Percentiles rank a stretch among this genome's conserved stretches.
Conservation (phyloP, 257 asterid genomes). For the Przewalskia tangutica region DNA sequence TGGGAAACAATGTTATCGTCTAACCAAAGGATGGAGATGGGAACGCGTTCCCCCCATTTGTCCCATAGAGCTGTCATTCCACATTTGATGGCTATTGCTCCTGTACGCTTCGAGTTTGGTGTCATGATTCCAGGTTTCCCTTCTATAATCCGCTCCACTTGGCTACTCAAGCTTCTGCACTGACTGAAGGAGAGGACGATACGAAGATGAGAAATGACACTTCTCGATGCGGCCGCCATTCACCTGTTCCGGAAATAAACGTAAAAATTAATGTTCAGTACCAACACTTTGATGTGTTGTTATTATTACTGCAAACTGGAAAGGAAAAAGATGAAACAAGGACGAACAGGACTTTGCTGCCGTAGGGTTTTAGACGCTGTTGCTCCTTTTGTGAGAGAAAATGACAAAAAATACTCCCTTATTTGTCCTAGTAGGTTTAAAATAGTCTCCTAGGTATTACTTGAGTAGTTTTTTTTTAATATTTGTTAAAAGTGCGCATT, state of each 20-base stretch:
- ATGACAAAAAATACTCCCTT: too few species aligned
- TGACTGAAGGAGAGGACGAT: slow-evolving; percentile 18
- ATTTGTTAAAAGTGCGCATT: too few species aligned
- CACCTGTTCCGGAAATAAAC: too few species aligned
- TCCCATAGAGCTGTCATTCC: slow-evolving; percentile 99
- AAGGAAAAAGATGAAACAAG: background rate
- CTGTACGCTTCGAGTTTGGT: slow-evolving; percentile 53
- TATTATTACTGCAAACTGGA: background rate
- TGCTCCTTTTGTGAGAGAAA: too few species aligned
- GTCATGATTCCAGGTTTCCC: slow-evolving; percentile 48
- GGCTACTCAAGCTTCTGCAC: slow-evolving; percentile 24
- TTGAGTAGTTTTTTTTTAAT: too few species aligned
- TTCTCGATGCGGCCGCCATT: slow-evolving; percentile 57
- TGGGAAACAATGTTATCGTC: slow-evolving; percentile 89
- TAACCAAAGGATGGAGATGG: slow-evolving; percentile 71
- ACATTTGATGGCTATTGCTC: slow-evolving; percentile 81
- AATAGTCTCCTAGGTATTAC: too few species aligned
- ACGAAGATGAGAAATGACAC: slow-evolving; percentile 43
- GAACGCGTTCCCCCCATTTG: slow-evolving; percentile 88
- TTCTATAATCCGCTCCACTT: slow-evolving; percentile 32
- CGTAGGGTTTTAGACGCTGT: background rate
- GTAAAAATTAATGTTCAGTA: too few species aligned
- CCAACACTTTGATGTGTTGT: background rate
- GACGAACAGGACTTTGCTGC: background rate
- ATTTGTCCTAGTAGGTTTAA: too few species aligned